Conservation (phyloP, 1,139 yeast genomes). For the Pichia terricola region DNA sequence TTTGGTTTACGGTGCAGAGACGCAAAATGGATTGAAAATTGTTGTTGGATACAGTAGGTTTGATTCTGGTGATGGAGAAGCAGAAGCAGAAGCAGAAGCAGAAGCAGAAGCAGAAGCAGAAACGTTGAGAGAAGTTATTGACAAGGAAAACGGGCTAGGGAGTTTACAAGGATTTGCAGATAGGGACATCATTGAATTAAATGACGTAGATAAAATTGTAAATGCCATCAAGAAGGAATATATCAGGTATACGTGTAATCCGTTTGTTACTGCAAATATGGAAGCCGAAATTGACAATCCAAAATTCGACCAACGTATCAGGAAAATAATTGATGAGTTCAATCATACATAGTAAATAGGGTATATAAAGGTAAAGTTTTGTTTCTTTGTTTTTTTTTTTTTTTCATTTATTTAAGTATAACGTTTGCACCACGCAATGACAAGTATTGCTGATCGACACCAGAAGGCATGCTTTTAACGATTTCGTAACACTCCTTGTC, state of each 20-base stretch:
- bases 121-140: constrained; percentile 2
- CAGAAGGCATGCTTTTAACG: constrained; percentile 74
- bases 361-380: too few species aligned
- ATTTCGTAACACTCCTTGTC: constrained; percentile 77
- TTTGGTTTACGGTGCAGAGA: constrained; percentile 52
- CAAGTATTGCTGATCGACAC: constrained; percentile 88
- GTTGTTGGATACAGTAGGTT: constrained; percentile 36
- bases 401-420: constrained; percentile 40
- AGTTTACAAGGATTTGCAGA: constrained; percentile 25
- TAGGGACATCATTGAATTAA: constrained; percentile 27
- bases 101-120: background rate
- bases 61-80: background rate
- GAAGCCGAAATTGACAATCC: constrained; percentile 25
- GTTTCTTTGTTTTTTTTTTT: too few species aligned
- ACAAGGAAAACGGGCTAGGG: constrained; percentile 15
- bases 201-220: constrained; percentile 1
- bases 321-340: constrained; percentile 30
- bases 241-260: constrained; percentile 45
- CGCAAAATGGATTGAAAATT: constrained; percentile 51
- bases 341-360: too few species aligned
- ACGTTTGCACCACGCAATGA: constrained; percentile 85
- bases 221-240: constrained; percentile 29
- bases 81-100: constrained; percentile 7
- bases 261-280: constrained; percentile 32
- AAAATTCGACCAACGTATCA: constrained; percentile 33